Conservation (phyloP, 2,329 filamentous ascomycete species). For the Pyrenochaeta sp. region DNA sequence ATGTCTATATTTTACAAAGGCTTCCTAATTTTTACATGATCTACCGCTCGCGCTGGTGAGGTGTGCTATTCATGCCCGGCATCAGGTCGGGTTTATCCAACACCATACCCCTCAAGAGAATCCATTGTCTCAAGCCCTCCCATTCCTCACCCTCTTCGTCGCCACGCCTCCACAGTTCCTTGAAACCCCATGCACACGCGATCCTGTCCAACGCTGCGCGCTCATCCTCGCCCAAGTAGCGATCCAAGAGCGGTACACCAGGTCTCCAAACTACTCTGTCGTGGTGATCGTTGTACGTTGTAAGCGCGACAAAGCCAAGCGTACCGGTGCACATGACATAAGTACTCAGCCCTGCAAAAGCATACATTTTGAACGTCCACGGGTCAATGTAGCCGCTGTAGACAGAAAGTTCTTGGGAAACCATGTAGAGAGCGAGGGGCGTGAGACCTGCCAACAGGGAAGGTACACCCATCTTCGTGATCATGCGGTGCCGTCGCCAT, state of each 20-base stretch:
- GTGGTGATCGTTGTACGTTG: conserved; percentile 95
- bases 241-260: conserved; percentile 79
- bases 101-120: conserved; percentile 85
- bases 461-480: conserved; percentile 71
- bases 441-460: conserved; percentile 63
- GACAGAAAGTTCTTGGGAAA: conserved; percentile 72
- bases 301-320: conserved; percentile 82
- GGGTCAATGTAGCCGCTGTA: conserved; percentile 81
- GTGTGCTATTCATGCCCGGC: conserved; percentile 78
- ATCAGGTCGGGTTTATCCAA: conserved; percentile 89
- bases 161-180: conserved; percentile 78
- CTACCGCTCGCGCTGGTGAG: background rate
- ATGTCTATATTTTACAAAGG: background rate
- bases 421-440: conserved; percentile 73
- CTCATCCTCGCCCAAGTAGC: conserved; percentile 92
- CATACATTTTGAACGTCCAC: conserved; percentile 75
- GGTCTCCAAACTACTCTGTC: conserved; percentile 88
- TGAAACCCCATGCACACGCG: conserved; percentile 90
- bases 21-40: conserved; percentile 4
- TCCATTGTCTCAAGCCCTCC: conserved; percentile 84
- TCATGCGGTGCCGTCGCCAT: conserved; percentile 71
- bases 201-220: conserved; percentile 85
- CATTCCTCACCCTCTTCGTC: conserved; percentile 93
- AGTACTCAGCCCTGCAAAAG: conserved; percentile 81
- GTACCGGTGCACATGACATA: conserved; percentile 84